phyloP scores from a whole-genome alignment of 177 flowering plant species.

The Vitis hybrid region DNA sequence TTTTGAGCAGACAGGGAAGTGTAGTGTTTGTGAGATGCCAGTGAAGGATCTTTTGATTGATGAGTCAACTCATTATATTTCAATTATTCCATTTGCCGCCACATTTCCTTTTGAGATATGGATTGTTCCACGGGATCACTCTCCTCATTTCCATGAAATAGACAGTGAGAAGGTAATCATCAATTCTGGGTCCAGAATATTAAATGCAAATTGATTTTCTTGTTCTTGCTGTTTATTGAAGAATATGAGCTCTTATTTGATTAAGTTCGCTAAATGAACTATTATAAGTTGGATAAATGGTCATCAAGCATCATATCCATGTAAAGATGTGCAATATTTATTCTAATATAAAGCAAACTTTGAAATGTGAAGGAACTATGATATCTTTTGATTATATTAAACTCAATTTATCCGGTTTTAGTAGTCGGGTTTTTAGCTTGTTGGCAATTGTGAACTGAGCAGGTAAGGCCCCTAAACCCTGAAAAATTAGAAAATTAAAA shows the following conservation, averaged over 20 bases:
- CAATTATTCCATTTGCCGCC: slow-evolving; percentile 88
- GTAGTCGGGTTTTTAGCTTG: not conserved
- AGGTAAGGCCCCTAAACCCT: not conserved
- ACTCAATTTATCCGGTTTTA: not conserved
- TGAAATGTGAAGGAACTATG: not conserved
- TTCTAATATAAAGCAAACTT: not conserved
- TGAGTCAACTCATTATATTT: slow-evolving; percentile 59
- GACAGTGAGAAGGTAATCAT: slow-evolving; percentile 61
- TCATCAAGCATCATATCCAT: not conserved
- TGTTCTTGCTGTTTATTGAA: not conserved
- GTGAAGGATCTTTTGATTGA: slow-evolving; percentile 49
- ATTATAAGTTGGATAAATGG: not conserved
- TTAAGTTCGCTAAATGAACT: not conserved
- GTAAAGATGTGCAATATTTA: not conserved
- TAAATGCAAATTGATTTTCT: not conserved
- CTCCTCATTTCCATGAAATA: slow-evolving; percentile 72
- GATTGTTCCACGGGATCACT: slow-evolving; percentile 73
- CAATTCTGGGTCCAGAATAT: not conserved
- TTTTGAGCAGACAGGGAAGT: slow-evolving; percentile 60
- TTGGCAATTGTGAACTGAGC: not conserved
- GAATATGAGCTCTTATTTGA: not conserved
- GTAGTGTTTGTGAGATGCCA: slow-evolving; percentile 59
- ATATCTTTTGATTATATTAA: not conserved
- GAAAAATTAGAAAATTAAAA: no score
- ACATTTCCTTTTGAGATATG: slow-evolving; percentile 88